Conservation (phyloP, 2,329 filamentous ascomycete species). For the Cladosporium velox region DNA sequence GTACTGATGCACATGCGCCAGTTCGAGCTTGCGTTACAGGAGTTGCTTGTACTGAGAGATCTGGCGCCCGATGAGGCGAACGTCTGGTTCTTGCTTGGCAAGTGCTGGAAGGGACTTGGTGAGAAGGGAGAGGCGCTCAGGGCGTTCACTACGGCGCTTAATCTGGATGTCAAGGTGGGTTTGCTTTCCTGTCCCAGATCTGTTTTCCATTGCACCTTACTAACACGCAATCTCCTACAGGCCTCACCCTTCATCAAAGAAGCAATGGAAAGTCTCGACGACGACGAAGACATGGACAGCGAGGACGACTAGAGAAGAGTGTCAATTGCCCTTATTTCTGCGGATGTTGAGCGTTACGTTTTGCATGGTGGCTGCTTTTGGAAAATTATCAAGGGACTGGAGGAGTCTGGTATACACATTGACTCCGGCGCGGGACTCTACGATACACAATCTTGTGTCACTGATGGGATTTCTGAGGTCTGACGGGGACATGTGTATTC, state of each 20-base stretch:
- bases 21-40: slow-evolving; percentile 71
- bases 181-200: not conserved
- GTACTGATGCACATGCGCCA: slow-evolving; percentile 75
- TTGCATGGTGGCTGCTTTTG: not conserved
- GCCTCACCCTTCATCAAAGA: slow-evolving; percentile 94
- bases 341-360: not conserved
- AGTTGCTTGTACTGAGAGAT: slow-evolving; percentile 86
- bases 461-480: not conserved
- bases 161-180: slow-evolving; percentile 90
- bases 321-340: not conserved
- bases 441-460: not conserved
- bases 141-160: slow-evolving; percentile 92
- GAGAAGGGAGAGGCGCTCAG: slow-evolving; percentile 75
- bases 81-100: slow-evolving; percentile 91
- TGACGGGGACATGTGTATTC: no score
- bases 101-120: slow-evolving; percentile 63
- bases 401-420: not conserved
- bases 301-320: slow-evolving; percentile 36
- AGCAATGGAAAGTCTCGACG: slow-evolving; percentile 88
- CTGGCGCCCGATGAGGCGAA: slow-evolving; percentile 92
- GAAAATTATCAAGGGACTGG: not conserved
- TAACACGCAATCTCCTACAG: slow-evolving; percentile 47
- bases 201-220: not conserved
- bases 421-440: not conserved
- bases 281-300: slow-evolving; percentile 65